Base-by-base conservation (phyloP, 2,329 filamentous ascomycete genomes). In the Epichloe gansuensis region DNA sequence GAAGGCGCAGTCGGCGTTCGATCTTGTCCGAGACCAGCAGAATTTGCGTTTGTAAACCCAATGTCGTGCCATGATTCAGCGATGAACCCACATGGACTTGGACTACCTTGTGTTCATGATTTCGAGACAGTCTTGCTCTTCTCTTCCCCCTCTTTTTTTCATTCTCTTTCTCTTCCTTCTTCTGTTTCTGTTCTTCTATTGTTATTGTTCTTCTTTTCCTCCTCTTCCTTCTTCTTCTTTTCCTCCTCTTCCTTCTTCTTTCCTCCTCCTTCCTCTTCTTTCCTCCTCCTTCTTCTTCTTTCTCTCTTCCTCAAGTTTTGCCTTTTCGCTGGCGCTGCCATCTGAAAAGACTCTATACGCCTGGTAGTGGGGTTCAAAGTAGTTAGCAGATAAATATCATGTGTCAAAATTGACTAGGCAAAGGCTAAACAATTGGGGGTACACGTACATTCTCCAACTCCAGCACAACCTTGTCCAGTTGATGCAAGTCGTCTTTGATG, bases 401-500 rank as follows among this genome's bases (percentile, higher is more conserved):
- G 13, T 39, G n/a, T n/a, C 5, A 17, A 23, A n/a, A 44, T 11
- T 11, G 8, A 31, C 28, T 9, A 31, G 28, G 8, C 28, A 31
- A 31, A 9, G 28, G 28, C 28, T 31, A 44, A 21, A 23, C 42
- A 21, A 23, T 17, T 17, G 4, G 31, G 17, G 3, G 7, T 7
- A 38, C n/a, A 44, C 46, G 28, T 41, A 53, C 51, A 25, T 49
- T n/a, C 17, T 53, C 39, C 37, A 53, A 23, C 9, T 50, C 46
- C 23, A 41, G 3, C 7, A 49, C 34, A 3, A 53, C 35, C 23
- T 49, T 34, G 2, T 17, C 43, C 25, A 53, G 13, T 4, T 46
- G 12, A 17, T 46, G 34, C 46, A 53, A 28, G 35, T 53, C 51
- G 17, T 53, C 46, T 34, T 53, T 49, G 8, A 46, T 49, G 25